Base-by-base conservation (phyloP, 257 asterid genomes). In the Salvia miltiorrhiza region DNA sequence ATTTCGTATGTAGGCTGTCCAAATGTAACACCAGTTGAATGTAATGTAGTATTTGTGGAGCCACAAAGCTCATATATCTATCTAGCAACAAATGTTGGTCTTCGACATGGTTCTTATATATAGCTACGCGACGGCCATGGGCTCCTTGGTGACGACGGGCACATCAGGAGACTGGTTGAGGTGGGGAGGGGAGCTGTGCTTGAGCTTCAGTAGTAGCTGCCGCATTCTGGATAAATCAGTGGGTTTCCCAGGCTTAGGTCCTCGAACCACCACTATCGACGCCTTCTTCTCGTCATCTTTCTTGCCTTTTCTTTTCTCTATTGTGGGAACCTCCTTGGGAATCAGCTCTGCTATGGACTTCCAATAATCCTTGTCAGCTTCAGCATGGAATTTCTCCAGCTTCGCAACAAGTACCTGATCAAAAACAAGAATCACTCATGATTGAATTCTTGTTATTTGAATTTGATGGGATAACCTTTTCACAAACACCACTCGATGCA, bases 221-320 rank as follows among this genome's bases (percentile, higher is more conserved):
- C 96, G 75, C 96, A 92, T 87, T 74, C 97, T 87, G 12, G 89
- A 55, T 30, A 85, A 61, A 70, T 92, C 92, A 1, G 95, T 81
- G 8, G 88, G 92, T 74, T 86, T 92, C 41, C 98, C 98, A 13
- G 95, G 95, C 80, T 92, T 92, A 37, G 96, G 97, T 9, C 97
- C 97, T 70, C 87, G 93, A 59, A 86, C 76, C 63, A 86, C 84
- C 28, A 44, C 55, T 19, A 80, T 39, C 3, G 94, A 78, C 56
- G 83, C 82, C 78, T 84, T 87, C 78, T 85, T 85, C 64, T 87
- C 97, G 59, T 81, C 77, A 11, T 83, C 90, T 75, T 89, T 86
- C 82, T 81, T 85, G 30, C 80, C 81, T 71, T 80, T 79, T 70
- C 55, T 86, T 83, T 83, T 88, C 71, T 76, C 90, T 16, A 90